Evolutionary conservation across 106 monocot genomes (phyloP).

Genomic region (Cymbidium sinense): DNA sequence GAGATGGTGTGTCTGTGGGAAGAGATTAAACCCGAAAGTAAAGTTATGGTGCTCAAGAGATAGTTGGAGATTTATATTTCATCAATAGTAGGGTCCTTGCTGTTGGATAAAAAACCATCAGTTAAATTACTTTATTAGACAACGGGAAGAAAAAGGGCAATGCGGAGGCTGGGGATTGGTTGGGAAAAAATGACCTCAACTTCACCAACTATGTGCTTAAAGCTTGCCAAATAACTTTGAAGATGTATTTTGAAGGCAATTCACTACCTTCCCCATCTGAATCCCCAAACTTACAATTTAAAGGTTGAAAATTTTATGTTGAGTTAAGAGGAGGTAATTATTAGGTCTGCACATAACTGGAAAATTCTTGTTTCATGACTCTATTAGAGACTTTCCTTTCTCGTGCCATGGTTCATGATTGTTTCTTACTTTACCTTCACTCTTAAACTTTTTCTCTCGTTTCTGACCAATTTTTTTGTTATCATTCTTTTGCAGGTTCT

Average conservation of each 20-base stretch:
- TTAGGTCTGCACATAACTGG: not conserved
- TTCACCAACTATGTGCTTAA: no score
- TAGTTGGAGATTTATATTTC: not conserved
- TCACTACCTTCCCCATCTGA: no score
- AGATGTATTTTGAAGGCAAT: not conserved
- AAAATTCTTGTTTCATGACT: not conserved
- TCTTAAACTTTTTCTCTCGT: not conserved
- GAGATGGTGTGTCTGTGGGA: no score
- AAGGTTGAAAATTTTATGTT: not conserved
- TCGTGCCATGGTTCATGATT: not conserved
- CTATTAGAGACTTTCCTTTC: not conserved
- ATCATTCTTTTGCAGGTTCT: slow-evolving; percentile 51
- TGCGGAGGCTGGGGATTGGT: no score
- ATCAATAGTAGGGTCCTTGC: not conserved
- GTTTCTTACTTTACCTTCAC: not conserved
- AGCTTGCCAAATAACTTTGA: no score
- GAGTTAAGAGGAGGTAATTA: not conserved
- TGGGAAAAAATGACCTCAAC: no score
- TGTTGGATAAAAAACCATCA: not conserved
- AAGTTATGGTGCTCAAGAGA: no score
- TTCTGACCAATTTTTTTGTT: not conserved
- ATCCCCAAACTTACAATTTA: not conserved
- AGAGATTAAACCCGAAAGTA: no score
- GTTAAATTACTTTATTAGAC: not conserved
- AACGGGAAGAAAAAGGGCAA: no score